Evolutionary conservation across 768 basidiomycete genomes (phyloP).

Genomic region (Pleurotus cornucopiae): DNA sequence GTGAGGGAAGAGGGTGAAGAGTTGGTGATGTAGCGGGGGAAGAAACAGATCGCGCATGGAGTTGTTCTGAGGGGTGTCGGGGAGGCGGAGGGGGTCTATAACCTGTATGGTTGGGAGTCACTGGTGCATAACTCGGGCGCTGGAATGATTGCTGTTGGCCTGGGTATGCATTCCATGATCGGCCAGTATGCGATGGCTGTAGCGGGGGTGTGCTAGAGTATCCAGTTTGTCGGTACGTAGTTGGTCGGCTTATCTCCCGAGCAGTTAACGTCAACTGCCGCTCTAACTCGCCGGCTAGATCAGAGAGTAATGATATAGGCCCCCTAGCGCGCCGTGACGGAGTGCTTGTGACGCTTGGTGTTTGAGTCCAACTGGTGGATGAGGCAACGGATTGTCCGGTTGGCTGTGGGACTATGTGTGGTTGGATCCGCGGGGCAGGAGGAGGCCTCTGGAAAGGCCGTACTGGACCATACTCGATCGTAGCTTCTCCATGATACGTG

Average conservation of each 20-base stretch:
- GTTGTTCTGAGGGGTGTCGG: not conserved
- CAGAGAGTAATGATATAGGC: not conserved
- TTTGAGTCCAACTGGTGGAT: slow-evolving; percentile 12
- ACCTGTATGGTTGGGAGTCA: not conserved
- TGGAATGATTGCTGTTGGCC: slow-evolving; percentile 5
- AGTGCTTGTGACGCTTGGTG: too few species aligned
- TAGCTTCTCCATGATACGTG: slow-evolving; percentile 50
- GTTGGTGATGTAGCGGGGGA: slow-evolving; percentile 6
- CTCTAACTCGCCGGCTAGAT: slow-evolving; percentile 3
- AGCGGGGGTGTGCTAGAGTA: not conserved
- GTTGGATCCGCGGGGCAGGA: slow-evolving; percentile 19
- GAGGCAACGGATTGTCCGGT: slow-evolving; percentile 13
- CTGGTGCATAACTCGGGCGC: not conserved
- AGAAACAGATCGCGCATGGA: slow-evolving; percentile 1
- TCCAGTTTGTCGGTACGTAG: not conserved
- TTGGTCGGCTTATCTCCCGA: slow-evolving; percentile 1
- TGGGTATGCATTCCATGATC: not conserved
- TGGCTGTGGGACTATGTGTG: slow-evolving; percentile 11
- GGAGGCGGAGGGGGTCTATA: not conserved
- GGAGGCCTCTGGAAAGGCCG: slow-evolving; percentile 21
- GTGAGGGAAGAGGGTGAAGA: not conserved
- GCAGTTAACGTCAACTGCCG: not conserved
- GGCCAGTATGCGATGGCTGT: not conserved
- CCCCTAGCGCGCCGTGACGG: not conserved
- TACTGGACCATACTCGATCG: slow-evolving; percentile 53